phyloP scores from a whole-genome alignment of 345 rosid genomes.

The Citrus hindsii region DNA sequence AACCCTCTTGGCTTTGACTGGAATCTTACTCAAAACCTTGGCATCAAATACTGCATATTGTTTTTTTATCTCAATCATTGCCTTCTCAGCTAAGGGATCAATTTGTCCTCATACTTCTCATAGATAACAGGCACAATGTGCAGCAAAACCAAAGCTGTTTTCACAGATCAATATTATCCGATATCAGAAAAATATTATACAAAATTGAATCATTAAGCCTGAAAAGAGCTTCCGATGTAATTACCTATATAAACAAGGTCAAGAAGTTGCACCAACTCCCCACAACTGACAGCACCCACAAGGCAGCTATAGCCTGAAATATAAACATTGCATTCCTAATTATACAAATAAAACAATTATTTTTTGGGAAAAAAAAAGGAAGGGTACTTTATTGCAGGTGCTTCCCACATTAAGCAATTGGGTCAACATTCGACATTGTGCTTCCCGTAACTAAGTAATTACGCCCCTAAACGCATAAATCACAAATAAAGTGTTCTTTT shows the following conservation, averaged over 20 bases:
- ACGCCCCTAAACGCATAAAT: not conserved
- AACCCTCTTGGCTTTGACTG: constrained; percentile 43
- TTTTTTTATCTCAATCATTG: constrained; percentile 49
- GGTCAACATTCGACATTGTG: not conserved
- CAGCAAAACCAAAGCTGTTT: constrained; percentile 58
- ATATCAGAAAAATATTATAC: not conserved
- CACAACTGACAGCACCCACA: constrained; percentile 68
- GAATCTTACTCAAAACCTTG: constrained; percentile 62
- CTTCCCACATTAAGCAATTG: not conserved
- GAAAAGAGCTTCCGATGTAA: not conserved
- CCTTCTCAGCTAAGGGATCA: constrained; percentile 82
- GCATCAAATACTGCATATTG: constrained; percentile 61
- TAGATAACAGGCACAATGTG: constrained; percentile 70
- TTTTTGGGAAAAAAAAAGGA: not conserved
- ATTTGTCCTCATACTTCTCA: constrained; percentile 81
- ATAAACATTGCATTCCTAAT: not conserved
- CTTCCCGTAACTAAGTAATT: not conserved
- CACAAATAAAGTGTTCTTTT: not conserved
- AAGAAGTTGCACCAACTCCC: constrained; percentile 79
- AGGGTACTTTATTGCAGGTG: not conserved
- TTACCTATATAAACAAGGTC: constrained; percentile 87
- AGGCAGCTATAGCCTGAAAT: constrained; percentile 58
- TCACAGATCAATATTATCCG: not conserved
- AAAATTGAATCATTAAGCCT: not conserved
- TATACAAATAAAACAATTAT: not conserved